Base-by-base conservation (phyloP, 805 yeast genomes). In the Candida bentonensis region DNA sequence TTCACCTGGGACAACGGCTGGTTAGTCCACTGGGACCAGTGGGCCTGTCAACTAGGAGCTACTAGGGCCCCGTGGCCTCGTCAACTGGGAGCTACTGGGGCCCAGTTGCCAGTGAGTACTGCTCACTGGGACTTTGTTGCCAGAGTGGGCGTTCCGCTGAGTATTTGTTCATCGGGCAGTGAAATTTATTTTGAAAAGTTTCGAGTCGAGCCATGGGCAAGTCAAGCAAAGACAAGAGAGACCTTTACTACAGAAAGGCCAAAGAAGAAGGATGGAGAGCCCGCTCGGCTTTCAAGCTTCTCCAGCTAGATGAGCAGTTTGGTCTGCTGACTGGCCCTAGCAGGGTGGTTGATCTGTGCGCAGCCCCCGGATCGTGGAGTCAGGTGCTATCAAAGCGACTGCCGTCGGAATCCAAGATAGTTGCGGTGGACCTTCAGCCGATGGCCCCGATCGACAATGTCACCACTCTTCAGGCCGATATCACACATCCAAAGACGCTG, bases 281-380 rank as follows among this genome's bases (percentile, higher is more conserved):
- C 1, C 70, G 98, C 39, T 87, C 96, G 0, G 98, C 98, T 0
- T 92, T 86, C 69, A 92, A 92, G 59, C 72, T 92, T 9, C 69
- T 92, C 2, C 98, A 92, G 59, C 66, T 92, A 41, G 82, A 92
- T 56, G 95, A 89, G 46, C 88, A 92, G 60, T 92, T 89, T 60
- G 80, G 82, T 49, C 73, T 87, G 28, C 76, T 92, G 46, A 68
- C 70, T 45, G 81, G 76, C 34, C 78, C 87, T 27, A 70, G 69
- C 39, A 68, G 95, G 53, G 97, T 92, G 3, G 98, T 92, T 3
- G 98, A 92, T 63, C 69, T 92, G 23, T 92, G 98, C 70, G 98
- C 98, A 28, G 98, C 97, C 3, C 96, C 96, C 0, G 96, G 96
- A 1, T 87, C 96, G 2, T 92, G 98, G 98, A 83, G 95, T 1